phyloP scores from a whole-genome alignment of 2,329 filamentous ascomycete genomes.

The Apiospora saccharicola region DNA sequence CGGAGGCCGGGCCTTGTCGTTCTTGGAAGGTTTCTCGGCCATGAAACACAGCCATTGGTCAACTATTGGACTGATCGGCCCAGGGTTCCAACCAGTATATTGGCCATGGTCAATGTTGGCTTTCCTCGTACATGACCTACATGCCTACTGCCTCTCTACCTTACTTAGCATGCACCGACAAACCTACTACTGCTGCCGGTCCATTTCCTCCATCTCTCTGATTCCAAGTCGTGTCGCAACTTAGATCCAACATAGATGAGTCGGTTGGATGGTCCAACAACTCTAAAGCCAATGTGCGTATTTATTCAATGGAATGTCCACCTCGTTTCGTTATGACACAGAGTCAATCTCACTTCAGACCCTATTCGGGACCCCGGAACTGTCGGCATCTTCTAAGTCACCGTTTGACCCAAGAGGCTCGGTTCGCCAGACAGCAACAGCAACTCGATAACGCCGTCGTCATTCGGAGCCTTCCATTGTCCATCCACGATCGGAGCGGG shows the following conservation, averaged over 20 bases:
- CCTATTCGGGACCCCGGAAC: neutral
- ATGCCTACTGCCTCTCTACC: no score
- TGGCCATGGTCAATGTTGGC: neutral
- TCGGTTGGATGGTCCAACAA: neutral
- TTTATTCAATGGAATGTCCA: constrained; percentile 18
- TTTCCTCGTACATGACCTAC: no score
- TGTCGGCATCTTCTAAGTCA: neutral
- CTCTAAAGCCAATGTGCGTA: constrained; percentile 3
- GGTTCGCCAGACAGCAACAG: neutral
- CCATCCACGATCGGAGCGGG: neutral
- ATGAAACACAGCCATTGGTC: constrained; percentile 1
- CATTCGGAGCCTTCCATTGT: neutral
- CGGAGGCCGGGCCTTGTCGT: constrained; percentile 9
- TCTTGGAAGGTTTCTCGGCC: constrained; percentile 14
- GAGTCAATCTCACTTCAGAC: constrained; percentile 6
- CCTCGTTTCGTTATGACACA: constrained; percentile 18
- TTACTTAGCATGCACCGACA: no score
- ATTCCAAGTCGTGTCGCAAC: neutral
- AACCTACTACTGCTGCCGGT: no score
- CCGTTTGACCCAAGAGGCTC: neutral
- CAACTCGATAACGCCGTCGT: neutral
- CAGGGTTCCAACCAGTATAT: neutral
- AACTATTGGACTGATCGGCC: constrained; percentile 2
- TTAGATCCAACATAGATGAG: neutral
- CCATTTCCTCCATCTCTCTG: no score